Evolutionary conservation across 1,284 basidiomycete genomes (phyloP), one percentile per base, ranked within the genome.

Genomic region (Wallemia ichthyophaga): DNA sequence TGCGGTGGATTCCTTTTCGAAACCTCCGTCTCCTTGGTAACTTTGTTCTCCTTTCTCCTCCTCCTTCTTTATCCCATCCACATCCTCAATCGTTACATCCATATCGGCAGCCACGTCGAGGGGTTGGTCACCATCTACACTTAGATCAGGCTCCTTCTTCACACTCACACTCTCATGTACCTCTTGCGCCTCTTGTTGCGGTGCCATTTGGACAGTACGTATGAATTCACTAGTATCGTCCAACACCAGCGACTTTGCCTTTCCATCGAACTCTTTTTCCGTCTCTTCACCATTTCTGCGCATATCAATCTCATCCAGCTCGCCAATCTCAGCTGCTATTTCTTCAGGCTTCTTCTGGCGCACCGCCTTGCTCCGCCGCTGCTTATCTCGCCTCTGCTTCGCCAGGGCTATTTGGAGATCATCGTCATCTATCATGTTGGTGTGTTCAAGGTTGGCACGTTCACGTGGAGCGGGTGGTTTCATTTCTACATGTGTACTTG

Each of bases 201-300:
- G 68, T 54, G 71, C 67, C 17, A 69, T 76, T 0, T 80, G 79
- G 63, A 99, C 87, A 37, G 85, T 81, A 17, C 89, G 80, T 25
- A 98, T 85, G 65, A 99, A 99, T 68, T 96, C 91, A 19, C 87
- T 87, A 0, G 94, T 98, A 65, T 95, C 89, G 67, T 98, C 92
- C 62, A 99, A 91, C 0, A 83, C 85, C 28, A 99, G 74, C 23
- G 59, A n/a, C n/a, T n/a, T n/a, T n/a, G n/a, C n/a, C n/a, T n/a
- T n/a, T n/a, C n/a, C n/a, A n/a, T n/a, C n/a, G n/a, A n/a, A 48
- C 58, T 66, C 37, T 56, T 61, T 62, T 11, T 26, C 62, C 25
- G 24, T 56, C 59, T n/a, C 59, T 58, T 0, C 48, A 54, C 13
- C 58, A 58, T 23, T 56, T 58, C 25, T 9, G 56, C 27, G 59